Evolutionary conservation across 768 basidiomycete genomes (phyloP), one percentile per base, ranked within the genome.

Genomic region (Rossbeevera mucosa): DNA sequence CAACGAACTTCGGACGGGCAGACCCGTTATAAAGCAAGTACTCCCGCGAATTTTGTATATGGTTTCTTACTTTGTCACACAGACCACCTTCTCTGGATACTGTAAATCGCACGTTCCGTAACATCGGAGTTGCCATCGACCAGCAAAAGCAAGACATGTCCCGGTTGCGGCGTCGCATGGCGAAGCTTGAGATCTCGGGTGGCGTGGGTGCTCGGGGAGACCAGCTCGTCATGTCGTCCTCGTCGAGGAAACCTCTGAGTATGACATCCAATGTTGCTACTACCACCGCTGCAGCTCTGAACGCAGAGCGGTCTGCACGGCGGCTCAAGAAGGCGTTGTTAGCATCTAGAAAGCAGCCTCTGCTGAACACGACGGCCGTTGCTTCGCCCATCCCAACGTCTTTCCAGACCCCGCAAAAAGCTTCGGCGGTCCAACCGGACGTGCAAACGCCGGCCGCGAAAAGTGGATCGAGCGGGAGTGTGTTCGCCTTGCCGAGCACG

Each of bases 31-130:
- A 50, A 81, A 80, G 90, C 86, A 59, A 29, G 80, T 71, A 13
- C 25, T 21, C 0, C 47, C n/a, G 14, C 14, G 14, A 45, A 38
- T 8, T 31, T 26, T 13, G 41, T 24, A 16, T 3, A 7, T 42
- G 41, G 22, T 21, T 42, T 42, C 1, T 25, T 41, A 43, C 44
- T 42, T 49, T 21, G 43, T 6, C n/a, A 45, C 44, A 21, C 62
- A 94, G 92, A 57, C 79, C 91, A 5, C 92, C 93, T 1, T 83
- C 90, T 7, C 71, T 96, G 47, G 94, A 94, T 60, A 86, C 88
- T 1, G 80, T 95, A 64, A 84, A 76, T 59, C 80, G 90, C 28
- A 88, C 91, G 0, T 87, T 89, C 60, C 82, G 86, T 38, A 94
- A 94, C 65, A 91, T 96, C 59, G 87, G 91, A 50, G 64, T 81